Evolutionary conservation across 176 grass and related monocot species (phyloP), one percentile per base, ranked within the genome.

Genomic region (Phoenix dactylifera): DNA sequence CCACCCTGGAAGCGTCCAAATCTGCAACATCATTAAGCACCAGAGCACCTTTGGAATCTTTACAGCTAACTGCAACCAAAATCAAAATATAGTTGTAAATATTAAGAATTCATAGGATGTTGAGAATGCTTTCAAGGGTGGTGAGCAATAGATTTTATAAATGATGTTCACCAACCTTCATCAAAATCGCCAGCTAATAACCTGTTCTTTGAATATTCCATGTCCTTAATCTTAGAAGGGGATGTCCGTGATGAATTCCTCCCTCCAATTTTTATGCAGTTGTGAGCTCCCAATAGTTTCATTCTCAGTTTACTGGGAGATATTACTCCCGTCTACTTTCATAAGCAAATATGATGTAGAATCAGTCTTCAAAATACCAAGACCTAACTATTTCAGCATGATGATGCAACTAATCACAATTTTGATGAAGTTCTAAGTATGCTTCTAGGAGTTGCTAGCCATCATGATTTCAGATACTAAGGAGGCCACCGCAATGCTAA

Each of bases 271-370:
- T 77, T 97, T 4, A 80, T 64, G 1, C 81, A 79, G 63, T 88
- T 88, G 35, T 83, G 78, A 22, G 84, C 60, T 30, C 73, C 83
- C 15, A 92, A 35, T 39, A 97, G 82, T 72, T 88, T 97, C 87
- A 97, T 88, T 52, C 93, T 83, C 61, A 92, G 58, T 67, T 92
- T 97, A 69, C 78, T 97, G 1, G 93, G 93, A 61, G 93, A 97
- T 67, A 88, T 87, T 6, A 86, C 81, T 58, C 93, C 87, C 4
- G 75, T 72, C 93, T 97, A 26, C 52, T 76, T 54, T 71, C 65
- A 72, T 24, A 57, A 7, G 67, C 26, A 64, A 63, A 29, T 24
- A 35, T 9, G 6, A 35, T 35, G 30, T 1, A 35, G 7, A 35
- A 35, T 35, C 30, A 35, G 30, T 35, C 30, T 35, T 35, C 30